Base-by-base conservation (phyloP, 2,329 filamentous ascomycete genomes). In the Aspergillus oerlinghausenensis region DNA sequence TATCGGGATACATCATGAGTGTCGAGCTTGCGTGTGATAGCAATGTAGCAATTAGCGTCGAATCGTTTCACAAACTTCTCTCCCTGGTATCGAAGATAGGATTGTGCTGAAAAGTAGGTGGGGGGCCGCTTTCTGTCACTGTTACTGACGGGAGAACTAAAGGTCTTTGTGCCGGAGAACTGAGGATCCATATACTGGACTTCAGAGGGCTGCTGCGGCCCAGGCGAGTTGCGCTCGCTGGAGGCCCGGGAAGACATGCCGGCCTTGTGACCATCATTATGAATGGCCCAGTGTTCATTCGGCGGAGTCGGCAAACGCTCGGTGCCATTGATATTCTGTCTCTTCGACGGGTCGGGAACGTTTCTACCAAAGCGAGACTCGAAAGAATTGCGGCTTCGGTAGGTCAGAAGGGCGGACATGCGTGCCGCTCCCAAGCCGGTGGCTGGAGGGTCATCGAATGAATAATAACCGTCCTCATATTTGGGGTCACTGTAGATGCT, bases 11-110 rank as follows among this genome's bases (percentile, higher is more conserved):
- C 86, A 71, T 99, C 94, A 74, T 99, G 94, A 0, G 94, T 97
- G 72, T 99, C 94, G 17, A 99, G 84, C 75, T 99, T 99, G 67
- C 94, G 88, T 4, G 94, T 97, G 75, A 99, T 97, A 64, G 94
- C 92, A 65, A 99, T 97, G 78, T 99, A 99, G 78, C 94, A 99
- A 74, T 99, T 99, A 67, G 92, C 90, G 74, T 99, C 94, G 73
- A 97, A 99, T 9, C 94, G 89, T 73, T 90, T 92, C 66, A 97
- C 94, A 67, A 99, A 99, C 74, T 99, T 99, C 66, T 88, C 84
- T 55, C 92, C 93, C 75, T 99, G 94, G 75, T 99, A 99, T 21
- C 94, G 89, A 47, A 99, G 84, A 75, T 99, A 99, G 0, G 92
- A 97, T 73, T 99, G 94, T 0, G 94, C 94, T 0, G 94, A 97